phyloP scores from a whole-genome alignment of 768 basidiomycete genomes.

The Dictyophora rubrovolvata region DNA sequence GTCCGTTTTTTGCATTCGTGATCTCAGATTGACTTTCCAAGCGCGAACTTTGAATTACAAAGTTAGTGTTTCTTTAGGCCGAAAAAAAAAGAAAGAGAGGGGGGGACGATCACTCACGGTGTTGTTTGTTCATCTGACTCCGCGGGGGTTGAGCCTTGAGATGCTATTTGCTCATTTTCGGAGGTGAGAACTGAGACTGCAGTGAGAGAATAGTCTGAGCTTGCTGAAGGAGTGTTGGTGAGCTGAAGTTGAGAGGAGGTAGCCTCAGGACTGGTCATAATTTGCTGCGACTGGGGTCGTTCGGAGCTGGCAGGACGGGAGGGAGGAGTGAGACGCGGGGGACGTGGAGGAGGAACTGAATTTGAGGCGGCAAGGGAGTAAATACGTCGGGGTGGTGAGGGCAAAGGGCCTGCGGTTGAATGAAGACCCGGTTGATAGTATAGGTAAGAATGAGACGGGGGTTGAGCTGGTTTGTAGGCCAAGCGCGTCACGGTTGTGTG shows the following conservation, averaged over 20 bases:
- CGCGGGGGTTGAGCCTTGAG: neutral
- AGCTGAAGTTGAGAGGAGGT: neutral
- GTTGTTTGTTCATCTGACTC: neutral
- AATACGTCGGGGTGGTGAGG: slow-evolving; percentile 46
- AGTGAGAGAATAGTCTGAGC: slow-evolving; percentile 3
- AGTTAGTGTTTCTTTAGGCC: neutral
- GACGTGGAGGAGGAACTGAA: slow-evolving; percentile 47
- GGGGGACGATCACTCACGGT: neutral
- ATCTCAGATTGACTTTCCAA: neutral
- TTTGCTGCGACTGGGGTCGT: neutral
- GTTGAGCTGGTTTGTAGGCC: slow-evolving; percentile 7
- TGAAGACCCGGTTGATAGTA: slow-evolving; percentile 35
- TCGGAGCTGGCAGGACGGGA: slow-evolving; percentile 24
- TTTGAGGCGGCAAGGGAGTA: slow-evolving; percentile 18
- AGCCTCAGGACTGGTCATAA: neutral
- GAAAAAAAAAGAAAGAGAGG: neutral
- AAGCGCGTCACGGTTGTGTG: slow-evolving; percentile 1
- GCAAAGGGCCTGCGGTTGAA: slow-evolving; percentile 63
- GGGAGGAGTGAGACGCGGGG: slow-evolving; percentile 46
- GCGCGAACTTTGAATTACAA: neutral
- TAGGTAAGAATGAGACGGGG: slow-evolving; percentile 6
- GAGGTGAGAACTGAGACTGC: slow-evolving; percentile 3
- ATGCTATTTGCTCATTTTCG: neutral
- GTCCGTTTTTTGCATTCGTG: neutral
- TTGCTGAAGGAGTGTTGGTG: neutral